These are phyloP conservation scores for Lactarius psammicola DNA, from an alignment of 768 basidiomycete species.

Conservation along the genomic window DNA sequence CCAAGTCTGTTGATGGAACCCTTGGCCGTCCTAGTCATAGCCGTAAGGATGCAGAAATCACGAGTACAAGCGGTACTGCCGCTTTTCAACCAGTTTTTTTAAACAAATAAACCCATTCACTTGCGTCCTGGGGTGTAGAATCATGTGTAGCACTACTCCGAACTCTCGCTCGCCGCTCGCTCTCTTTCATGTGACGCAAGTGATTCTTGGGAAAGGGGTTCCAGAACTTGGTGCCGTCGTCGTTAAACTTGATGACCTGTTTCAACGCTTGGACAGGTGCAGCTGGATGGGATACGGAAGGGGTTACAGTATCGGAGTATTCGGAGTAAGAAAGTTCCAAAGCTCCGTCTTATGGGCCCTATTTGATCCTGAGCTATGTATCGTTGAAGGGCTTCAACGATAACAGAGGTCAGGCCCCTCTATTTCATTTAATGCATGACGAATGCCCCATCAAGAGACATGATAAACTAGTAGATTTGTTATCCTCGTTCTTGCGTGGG, in stretches of 20 bases:
- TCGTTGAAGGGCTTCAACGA: slow-evolving; percentile 13
- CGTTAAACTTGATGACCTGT: too few species aligned
- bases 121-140: too few species aligned
- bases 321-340: slow-evolving; percentile 33
- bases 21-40: slow-evolving; percentile 34
- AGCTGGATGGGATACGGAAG: too few species aligned
- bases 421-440: background rate
- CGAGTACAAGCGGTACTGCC: slow-evolving; percentile 24
- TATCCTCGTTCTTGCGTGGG: too few species aligned
- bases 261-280: too few species aligned
- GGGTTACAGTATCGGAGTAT: too few species aligned
- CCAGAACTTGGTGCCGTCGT: too few species aligned
- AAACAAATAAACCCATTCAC: background rate
- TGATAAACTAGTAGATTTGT: too few species aligned
- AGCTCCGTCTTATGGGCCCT: background rate
- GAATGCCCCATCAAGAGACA: background rate
- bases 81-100: slow-evolving; percentile 54
- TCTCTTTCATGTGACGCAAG: too few species aligned
- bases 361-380: background rate
- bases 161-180: too few species aligned
- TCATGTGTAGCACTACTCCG: too few species aligned
- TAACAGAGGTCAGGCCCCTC: background rate
- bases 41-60: slow-evolving; percentile 11
- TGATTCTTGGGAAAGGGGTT: too few species aligned
- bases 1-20: slow-evolving; percentile 42